A percentile compares a stretch with the other conserved stretches of the same genome.
These are phyloP conservation scores for Alternaria consortialis DNA, from an alignment of 2,329 filamentous ascomycete genomes.

Conservation along the genomic window DNA sequence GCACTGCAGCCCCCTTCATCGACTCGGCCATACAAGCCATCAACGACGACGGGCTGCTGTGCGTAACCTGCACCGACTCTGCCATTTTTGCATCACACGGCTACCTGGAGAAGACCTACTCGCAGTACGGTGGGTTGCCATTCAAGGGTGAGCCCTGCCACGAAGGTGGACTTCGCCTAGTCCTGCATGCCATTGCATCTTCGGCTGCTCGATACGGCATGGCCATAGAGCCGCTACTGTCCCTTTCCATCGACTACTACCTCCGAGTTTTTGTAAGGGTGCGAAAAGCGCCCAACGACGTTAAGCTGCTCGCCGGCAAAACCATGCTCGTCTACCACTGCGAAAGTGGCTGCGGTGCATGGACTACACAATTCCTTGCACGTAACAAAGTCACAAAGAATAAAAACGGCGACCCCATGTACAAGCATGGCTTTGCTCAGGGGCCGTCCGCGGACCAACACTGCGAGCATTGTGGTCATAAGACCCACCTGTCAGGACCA, in stretches of 20 bases:
- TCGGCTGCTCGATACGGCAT: slow-evolving; percentile 86
- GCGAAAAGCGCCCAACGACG: slow-evolving; percentile 78
- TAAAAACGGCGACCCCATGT: slow-evolving; percentile 73
- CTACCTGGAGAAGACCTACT: slow-evolving; percentile 92
- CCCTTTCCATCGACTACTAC: slow-evolving; percentile 96
- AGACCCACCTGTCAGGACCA: slow-evolving; percentile 87
- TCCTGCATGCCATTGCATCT: slow-evolving; percentile 81
- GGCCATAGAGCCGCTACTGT: slow-evolving; percentile 88
- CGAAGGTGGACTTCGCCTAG: slow-evolving; percentile 86
- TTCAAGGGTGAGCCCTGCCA: slow-evolving; percentile 87
- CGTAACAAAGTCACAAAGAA: slow-evolving; percentile 71
- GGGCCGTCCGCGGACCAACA: slow-evolving; percentile 71
- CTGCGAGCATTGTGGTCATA: slow-evolving; percentile 86
- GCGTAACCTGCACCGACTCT: slow-evolving; percentile 95
- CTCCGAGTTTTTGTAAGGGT: slow-evolving; percentile 87
- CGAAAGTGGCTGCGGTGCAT: slow-evolving; percentile 89
- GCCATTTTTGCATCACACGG: slow-evolving; percentile 94
- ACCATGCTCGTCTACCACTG: slow-evolving; percentile 95
- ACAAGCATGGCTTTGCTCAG: slow-evolving; percentile 79
- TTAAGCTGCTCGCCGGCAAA: slow-evolving; percentile 90
- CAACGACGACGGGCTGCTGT: slow-evolving; percentile 87
- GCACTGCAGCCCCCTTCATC: slow-evolving; percentile 89
- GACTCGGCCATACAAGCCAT: slow-evolving; percentile 89
- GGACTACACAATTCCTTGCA: slow-evolving; percentile 82
- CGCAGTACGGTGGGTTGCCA: slow-evolving; percentile 90